These are phyloP conservation scores for Cystobasidium pallidum DNA, from an alignment of 1,284 basidiomycete genomes.

Conservation along the genomic window DNA sequence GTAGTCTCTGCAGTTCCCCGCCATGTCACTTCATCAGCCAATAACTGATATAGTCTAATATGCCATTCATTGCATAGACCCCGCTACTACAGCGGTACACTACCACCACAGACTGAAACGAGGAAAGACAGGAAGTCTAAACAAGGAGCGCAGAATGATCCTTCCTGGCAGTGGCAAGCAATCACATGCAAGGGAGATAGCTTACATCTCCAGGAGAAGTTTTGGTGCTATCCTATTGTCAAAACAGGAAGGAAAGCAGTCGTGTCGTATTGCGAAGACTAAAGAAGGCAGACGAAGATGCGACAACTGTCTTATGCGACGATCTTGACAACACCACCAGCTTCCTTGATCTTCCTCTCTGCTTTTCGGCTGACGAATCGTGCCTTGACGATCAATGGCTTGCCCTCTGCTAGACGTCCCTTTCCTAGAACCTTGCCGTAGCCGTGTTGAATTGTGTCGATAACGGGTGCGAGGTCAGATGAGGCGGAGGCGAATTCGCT, in stretches of 20 bases:
- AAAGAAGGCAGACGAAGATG: no score
- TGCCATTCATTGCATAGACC: slow-evolving; percentile 15
- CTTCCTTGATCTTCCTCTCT: slow-evolving; percentile 76
- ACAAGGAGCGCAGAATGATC: no score
- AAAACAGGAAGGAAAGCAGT: neutral
- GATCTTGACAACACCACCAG: slow-evolving; percentile 87
- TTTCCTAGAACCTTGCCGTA: slow-evolving; percentile 92
- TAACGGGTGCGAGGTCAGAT: slow-evolving; percentile 83
- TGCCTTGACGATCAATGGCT: slow-evolving; percentile 94
- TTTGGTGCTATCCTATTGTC: no score
- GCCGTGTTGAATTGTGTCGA: slow-evolving; percentile 80
- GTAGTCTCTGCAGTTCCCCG: no score
- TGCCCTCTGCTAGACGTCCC: slow-evolving; percentile 63
- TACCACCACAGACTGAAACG: slow-evolving; percentile 10
- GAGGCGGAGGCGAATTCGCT: slow-evolving; percentile 71
- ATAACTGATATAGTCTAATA: no score
- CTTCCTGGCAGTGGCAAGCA: no score
- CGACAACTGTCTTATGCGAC: no score
- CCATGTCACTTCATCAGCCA: no score
- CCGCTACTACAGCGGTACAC: neutral
- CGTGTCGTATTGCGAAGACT: no score
- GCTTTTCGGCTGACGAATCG: slow-evolving; percentile 86
- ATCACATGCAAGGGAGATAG: no score
- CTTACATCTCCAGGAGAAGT: no score
- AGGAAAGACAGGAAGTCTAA: neutral